Conservation (phyloP, 805 yeast genomes). For the Sungouiozyma ichnusensis region DNA sequence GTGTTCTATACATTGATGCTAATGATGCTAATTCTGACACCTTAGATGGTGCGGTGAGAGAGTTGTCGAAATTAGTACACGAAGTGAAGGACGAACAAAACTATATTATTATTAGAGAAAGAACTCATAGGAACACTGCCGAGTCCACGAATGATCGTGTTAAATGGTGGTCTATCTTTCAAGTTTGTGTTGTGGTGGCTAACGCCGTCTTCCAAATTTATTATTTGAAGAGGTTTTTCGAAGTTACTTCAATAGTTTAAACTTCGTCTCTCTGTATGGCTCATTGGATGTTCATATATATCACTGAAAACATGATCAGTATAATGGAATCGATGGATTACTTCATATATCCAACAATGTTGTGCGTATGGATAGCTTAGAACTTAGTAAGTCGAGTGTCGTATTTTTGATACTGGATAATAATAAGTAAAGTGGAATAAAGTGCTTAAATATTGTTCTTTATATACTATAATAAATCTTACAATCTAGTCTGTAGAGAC, state of each 20-base stretch:
- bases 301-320: too few species aligned
- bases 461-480: too few species aligned
- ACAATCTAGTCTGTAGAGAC: too few species aligned
- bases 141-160: slow-evolving; percentile 95
- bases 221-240: slow-evolving; percentile 89
- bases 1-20: slow-evolving; percentile 75
- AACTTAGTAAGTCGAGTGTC: too few species aligned
- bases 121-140: slow-evolving; percentile 97
- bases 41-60: slow-evolving; percentile 73
- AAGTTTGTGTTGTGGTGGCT: slow-evolving; percentile 70
- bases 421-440: too few species aligned
- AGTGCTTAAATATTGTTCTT: too few species aligned
- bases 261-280: too few species aligned
- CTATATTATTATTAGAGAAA: slow-evolving; percentile 89
- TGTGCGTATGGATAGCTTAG: too few species aligned
- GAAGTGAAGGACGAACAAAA: slow-evolving; percentile 87
- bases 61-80: slow-evolving; percentile 61
- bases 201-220: slow-evolving; percentile 90
- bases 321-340: too few species aligned
- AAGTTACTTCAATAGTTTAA: slow-evolving; percentile 81
- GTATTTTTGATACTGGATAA: too few species aligned
- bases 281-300: too few species aligned
- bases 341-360: too few species aligned
- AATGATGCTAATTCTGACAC: slow-evolving; percentile 68
- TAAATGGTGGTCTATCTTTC: slow-evolving; percentile 96